Evolutionary conservation across 371 early-diverging fungal genomes (phyloP), one percentile per base, ranked within the genome.

Genomic region (Umbelopsis sp.): DNA sequence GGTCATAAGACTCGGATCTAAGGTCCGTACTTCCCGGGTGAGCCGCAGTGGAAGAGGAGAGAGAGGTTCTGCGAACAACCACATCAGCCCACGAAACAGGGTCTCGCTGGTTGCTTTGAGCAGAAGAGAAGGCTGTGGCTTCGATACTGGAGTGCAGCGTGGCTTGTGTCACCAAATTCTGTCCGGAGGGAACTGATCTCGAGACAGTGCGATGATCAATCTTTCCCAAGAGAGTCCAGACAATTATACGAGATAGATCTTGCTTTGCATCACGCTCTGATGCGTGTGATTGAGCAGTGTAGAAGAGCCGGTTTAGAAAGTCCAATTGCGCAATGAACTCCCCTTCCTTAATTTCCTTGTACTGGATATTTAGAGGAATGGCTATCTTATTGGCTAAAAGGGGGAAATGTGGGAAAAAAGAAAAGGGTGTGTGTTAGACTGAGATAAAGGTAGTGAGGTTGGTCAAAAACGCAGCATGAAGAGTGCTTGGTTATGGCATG

Each of bases 181-280:
- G 57, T 14, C 35, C 35, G 18, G 35, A 14, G 2, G 57, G 57
- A 6, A 35, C 57, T 35, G 57, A 29, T 57, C 57, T 57, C 57
- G 57, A 57, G 65, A 25, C 46, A 35, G 37, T 38, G 8, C 65
- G 65, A 20, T 46, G 46, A 37, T 48, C 37, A 32, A 35, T 65
- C 37, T 46, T 48, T 20, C 65, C 65, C 35, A 65, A 16, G 12
- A 65, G 65, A 10, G 50, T 65, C 50, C 48, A 51, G 25, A 65
- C 65, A 22, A 65, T 48, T 18, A 65, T 48, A 48, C 51, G 48
- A 51, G 46, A 65, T n/a, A 65, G 50, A 18, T 65, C 65, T 46
- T 65, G 65, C 37, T 65, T 65, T 14, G 65, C 65, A 44, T 65
- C 65, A 37, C 65, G 65, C 32, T 65, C 65, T 7, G 65, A 50